Conservation (phyloP, 805 yeast species). For the Metschnikowia corniflorae region DNA sequence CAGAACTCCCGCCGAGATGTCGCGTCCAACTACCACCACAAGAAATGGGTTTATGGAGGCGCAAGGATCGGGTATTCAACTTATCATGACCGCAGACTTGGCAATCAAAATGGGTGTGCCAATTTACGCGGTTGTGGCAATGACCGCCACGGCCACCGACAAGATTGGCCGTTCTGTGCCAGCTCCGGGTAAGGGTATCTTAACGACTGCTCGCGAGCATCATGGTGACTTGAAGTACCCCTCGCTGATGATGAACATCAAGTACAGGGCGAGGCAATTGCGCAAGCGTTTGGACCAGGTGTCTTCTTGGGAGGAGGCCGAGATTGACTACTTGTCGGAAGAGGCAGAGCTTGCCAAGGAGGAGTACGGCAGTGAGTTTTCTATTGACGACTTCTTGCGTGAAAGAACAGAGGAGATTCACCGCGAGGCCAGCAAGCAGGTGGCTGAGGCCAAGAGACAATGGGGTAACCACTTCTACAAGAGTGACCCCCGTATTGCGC, state of each 20-base stretch:
- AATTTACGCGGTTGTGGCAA: slow-evolving; percentile 89
- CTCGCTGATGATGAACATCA: slow-evolving; percentile 78
- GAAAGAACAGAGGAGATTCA: slow-evolving; percentile 87
- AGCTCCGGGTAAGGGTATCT: slow-evolving; percentile 99
- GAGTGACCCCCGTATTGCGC: slow-evolving; percentile 91
- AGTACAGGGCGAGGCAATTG: slow-evolving; percentile 91
- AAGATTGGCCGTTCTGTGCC: slow-evolving; percentile 99
- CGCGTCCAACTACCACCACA: slow-evolving; percentile 94
- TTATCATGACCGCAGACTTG: slow-evolving; percentile 89
- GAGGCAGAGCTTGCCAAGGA: slow-evolving; percentile 60
- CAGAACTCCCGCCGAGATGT: slow-evolving; percentile 97
- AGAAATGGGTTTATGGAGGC: slow-evolving; percentile 99
- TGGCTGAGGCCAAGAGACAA: slow-evolving; percentile 81
- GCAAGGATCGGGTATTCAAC: slow-evolving; percentile 98
- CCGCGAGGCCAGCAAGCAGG: slow-evolving; percentile 80
- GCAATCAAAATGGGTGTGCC: slow-evolving; percentile 99
- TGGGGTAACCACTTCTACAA: slow-evolving; percentile 96
- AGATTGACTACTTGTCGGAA: slow-evolving; percentile 63
- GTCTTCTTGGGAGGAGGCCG: slow-evolving; percentile 80
- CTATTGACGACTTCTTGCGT: slow-evolving; percentile 49
- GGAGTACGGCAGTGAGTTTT: slow-evolving; percentile 48
- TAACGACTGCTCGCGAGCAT: slow-evolving; percentile 95
- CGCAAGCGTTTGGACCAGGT: slow-evolving; percentile 74
- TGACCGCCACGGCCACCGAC: slow-evolving; percentile 96
- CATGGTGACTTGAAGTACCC: slow-evolving; percentile 76